Percentiles rank a stretch among this genome's conserved stretches.
phyloP scores from a whole-genome alignment of 2,329 filamentous ascomycete genomes.

The Chaetomium sp. region DNA sequence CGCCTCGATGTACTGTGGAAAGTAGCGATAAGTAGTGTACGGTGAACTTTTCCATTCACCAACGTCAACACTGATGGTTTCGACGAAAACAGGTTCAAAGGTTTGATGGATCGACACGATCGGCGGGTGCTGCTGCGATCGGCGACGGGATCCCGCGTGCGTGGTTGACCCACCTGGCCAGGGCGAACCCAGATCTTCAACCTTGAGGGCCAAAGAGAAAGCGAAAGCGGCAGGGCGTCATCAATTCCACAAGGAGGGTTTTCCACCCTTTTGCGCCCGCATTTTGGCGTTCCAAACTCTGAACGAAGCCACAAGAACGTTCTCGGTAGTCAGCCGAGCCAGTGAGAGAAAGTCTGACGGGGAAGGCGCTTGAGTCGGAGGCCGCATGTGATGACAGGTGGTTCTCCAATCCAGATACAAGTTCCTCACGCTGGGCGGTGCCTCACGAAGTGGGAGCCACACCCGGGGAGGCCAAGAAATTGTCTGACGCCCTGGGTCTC shows the following conservation, averaged over 20 bases:
- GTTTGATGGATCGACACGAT: conserved; percentile 9
- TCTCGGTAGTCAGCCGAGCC: too few relatives aligned
- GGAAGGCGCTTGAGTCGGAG: too few relatives aligned
- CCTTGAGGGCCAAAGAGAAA: background rate
- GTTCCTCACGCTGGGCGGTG: background rate
- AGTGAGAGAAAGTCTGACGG: too few relatives aligned
- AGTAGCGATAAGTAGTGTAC: too few relatives aligned
- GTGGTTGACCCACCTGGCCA: background rate
- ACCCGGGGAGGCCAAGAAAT: background rate
- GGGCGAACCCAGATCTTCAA: background rate
- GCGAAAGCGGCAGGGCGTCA: background rate
- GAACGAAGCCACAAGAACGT: too few relatives aligned
- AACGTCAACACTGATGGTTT: too few relatives aligned
- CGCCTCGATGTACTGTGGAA: too few relatives aligned
- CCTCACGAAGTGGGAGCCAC: background rate
- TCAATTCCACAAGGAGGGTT: background rate
- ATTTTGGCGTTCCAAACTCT: background rate
- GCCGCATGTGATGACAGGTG: too few relatives aligned
- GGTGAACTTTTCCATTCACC: too few relatives aligned
- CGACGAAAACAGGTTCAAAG: background rate
- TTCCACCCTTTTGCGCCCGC: conserved; percentile 5
- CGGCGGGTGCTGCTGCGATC: conserved; percentile 6
- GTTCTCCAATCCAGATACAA: background rate
- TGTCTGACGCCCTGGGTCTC: too few relatives aligned
- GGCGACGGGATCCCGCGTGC: background rate